phyloP scores from a whole-genome alignment of 495 filamentous ascomycete species.

The Neurospora sp. region DNA sequence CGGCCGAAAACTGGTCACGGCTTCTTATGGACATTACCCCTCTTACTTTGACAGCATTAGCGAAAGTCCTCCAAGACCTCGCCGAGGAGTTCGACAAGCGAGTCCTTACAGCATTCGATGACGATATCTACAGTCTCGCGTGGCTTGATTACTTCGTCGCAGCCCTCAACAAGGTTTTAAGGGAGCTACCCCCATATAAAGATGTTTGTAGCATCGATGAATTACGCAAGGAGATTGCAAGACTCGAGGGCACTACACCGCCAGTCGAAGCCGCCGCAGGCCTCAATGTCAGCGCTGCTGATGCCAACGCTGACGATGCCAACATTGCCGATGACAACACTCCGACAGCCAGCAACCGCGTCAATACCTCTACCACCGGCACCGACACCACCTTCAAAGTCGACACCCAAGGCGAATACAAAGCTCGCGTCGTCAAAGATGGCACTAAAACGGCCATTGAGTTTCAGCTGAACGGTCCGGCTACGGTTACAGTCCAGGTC shows the following conservation, averaged over 20 bases:
- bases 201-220: neutral
- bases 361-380: neutral
- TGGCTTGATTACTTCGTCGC: neutral
- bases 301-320: neutral
- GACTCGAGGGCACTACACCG: neutral
- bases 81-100: neutral
- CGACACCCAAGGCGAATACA: neutral
- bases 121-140: neutral
- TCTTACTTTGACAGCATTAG: no score
- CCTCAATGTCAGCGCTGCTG: neutral
- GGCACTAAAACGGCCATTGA: neutral
- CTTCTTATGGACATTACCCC: neutral
- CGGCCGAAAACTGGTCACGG: neutral
- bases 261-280: neutral
- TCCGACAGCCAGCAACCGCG: neutral
- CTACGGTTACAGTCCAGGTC: neutral
- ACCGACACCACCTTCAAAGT: neutral
- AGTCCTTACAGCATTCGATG: neutral
- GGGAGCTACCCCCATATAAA: neutral
- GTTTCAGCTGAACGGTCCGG: neutral
- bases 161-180: neutral
- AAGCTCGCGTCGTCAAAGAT: neutral
- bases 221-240: neutral
- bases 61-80: neutral
- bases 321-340: neutral